Base-by-base conservation (phyloP, 2,329 filamentous ascomycete species). In the Bipolaris sorokiniana region DNA sequence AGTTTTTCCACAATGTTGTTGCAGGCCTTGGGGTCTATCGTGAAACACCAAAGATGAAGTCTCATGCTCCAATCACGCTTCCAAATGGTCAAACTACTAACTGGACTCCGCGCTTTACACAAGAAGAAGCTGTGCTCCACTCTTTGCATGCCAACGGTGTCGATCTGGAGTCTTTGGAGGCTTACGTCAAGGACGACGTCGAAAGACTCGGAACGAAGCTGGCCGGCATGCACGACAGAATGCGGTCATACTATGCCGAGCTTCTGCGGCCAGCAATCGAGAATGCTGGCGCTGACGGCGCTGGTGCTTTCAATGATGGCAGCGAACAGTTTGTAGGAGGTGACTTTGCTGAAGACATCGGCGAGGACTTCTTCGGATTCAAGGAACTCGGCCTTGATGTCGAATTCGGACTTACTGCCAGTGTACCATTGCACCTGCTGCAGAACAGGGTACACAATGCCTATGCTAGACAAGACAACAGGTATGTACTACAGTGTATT, bases 341-440 rank as follows among this genome's bases (percentile, higher is more conserved):
- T 60, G 95, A 99, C 76, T 99, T 99, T 75, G 95, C 95, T 0
- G 95, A 97, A 74, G 95, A 99, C 67, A 90, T 99, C 11, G 94
- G 93, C 59, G 95, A 99, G 80, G 95, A 99, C 79, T 99, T 97
- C 84, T 99, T 99, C 71, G 95, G 95, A 26, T 98, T 99, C 85
- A 93, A 92, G 73, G 93, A 96, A 58, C 86, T 99, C 44, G 95
- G 95, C 41, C 84, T 99, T 56, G 92, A 97, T 70, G 89, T 88
- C 67, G 95, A 99, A 74, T 90, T 98, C 73, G 93, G 93, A 16
- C 89, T 94, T 31, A 90, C 90, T 65, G 86, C 98, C 59, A 93
- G 91, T 51, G 95, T 99, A 34, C 95, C 96, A 22, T 83, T 99
- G 56, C 95, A 99, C 79, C 86, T 99, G 18, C 85, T 99, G 26